phyloP scores from a whole-genome alignment of 768 basidiomycete genomes.

The Amanita thiersii region DNA sequence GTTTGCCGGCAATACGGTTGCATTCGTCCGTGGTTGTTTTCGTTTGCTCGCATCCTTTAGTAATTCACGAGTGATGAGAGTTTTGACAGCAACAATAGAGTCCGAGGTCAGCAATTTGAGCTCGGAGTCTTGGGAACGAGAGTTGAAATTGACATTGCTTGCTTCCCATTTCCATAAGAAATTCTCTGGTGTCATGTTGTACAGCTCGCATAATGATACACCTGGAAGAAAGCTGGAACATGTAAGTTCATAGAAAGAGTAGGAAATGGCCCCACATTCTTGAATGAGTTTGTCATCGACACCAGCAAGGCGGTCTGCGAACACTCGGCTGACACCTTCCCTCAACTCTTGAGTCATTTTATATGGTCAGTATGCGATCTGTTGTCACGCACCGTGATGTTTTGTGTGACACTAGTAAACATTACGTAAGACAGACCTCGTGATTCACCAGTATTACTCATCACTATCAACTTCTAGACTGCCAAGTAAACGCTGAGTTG shows the following conservation, averaged over 20 bases:
- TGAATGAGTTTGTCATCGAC: conserved; percentile 38
- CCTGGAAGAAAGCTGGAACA: conserved; percentile 32
- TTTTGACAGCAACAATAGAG: conserved; percentile 37
- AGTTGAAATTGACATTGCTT: conserved; percentile 28
- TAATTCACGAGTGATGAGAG: conserved; percentile 40
- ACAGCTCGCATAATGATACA: conserved; percentile 54
- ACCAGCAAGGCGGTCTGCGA: conserved; percentile 17
- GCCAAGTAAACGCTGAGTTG: too few relatives aligned
- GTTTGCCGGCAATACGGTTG: conserved; percentile 17
- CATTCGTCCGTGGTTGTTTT: conserved; percentile 20
- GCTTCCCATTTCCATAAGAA: conserved; percentile 71
- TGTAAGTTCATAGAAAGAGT: background rate
- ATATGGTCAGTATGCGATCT: too few relatives aligned
- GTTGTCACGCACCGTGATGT: too few relatives aligned
- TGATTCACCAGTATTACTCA: too few relatives aligned
- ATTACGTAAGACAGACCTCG: too few relatives aligned
- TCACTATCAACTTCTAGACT: too few relatives aligned
- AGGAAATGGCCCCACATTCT: conserved; percentile 42
- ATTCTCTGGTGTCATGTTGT: conserved; percentile 40
- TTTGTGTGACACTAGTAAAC: too few relatives aligned
- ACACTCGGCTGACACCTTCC: conserved; percentile 19
- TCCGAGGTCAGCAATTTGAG: too few relatives aligned
- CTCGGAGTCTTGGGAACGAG: too few relatives aligned
- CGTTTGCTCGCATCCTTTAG: conserved; percentile 24
- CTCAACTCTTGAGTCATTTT: conserved; percentile 15